Evolutionary conservation across 306 rosid species (phyloP), one percentile per base, ranked within the genome.

Genomic region (Quercus alba): DNA sequence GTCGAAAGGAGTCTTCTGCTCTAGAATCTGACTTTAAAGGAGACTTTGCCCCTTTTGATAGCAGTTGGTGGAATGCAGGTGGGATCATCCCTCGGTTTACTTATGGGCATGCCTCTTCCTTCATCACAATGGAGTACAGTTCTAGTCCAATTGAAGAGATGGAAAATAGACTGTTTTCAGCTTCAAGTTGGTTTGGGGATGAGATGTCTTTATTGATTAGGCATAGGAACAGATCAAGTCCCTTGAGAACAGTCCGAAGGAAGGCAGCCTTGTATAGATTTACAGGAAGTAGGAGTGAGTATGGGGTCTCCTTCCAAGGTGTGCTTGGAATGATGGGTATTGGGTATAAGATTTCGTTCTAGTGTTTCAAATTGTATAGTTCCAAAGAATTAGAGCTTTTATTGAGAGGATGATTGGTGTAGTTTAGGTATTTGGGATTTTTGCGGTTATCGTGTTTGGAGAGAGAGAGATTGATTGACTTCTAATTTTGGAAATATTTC

Each of bases 221-320:
- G 83, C 90, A 91, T 26, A 95, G 91, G 52, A 91, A 91, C 81
- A 82, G 97, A 70, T 94, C 99, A 55, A 95, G 95, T 31, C 99
- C 99, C 33, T 76, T 94, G 75, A 90, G 83, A 86, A 84, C 95
- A 11, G 73, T 85, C 69, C 85, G 90, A 66, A 91, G 95, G 84
- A 91, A 90, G 87, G 91, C 81, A 15, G 79, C 92, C 38, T 80
- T 91, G 19, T 77, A 87, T 74, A 84, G 87, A 84, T 77, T 78
- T 67, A 41, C 85, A 9, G 91, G 97, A 58, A 92, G 97, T 83
- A 84, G 80, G 83, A 94, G 99, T 58, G 99, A 93, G 73, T 97
- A 91, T 26, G 88, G 84, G 89, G 89, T 51, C 78, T 86, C 63
- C 91, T 87, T 80, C 84, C 90, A 70, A 91, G 85, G 54, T 89